These are phyloP conservation scores for Arabis hirsuta DNA, from an alignment of 345 rosid species.

Conservation along the genomic window DNA sequence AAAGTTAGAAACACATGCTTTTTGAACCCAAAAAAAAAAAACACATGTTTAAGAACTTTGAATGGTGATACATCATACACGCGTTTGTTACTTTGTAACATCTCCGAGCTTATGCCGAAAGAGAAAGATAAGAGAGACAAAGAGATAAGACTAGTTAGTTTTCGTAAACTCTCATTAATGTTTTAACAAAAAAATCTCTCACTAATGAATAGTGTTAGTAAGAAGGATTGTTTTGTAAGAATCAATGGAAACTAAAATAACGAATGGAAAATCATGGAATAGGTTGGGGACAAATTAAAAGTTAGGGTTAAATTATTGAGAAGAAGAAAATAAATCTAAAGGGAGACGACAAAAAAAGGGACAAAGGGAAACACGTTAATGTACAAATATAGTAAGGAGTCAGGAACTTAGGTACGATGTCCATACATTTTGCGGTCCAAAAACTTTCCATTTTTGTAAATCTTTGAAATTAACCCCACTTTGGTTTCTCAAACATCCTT, in stretches of 20 bases:
- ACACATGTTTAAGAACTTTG: conserved; percentile 10
- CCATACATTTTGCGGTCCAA: conserved; percentile 51
- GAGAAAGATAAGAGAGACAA: too few relatives aligned
- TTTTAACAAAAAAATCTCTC: too few relatives aligned
- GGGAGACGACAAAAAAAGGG: conserved; percentile 38
- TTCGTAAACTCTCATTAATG: too few relatives aligned
- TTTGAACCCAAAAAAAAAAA: too few relatives aligned
- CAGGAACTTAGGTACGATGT: conserved; percentile 48
- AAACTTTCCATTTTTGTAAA: conserved; percentile 43
- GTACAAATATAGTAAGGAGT: conserved; percentile 43
- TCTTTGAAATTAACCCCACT: conserved; percentile 48
- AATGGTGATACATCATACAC: neutral
- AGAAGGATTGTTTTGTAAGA: too few relatives aligned
- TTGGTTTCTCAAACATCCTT: conserved; percentile 44
- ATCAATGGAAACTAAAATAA: neutral
- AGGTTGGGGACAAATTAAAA: conserved; percentile 5
- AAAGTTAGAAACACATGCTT: neutral
- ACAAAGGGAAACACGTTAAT: conserved; percentile 42
- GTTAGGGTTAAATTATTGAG: conserved; percentile 28
- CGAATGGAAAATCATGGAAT: conserved; percentile 14
- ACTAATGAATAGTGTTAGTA: too few relatives aligned
- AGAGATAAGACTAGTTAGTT: too few relatives aligned
- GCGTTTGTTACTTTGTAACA: neutral
- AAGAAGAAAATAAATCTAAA: conserved; percentile 10
- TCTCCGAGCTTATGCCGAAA: too few relatives aligned